Percentiles rank a stretch among this genome's conserved stretches.
Evolutionary conservation across 768 basidiomycete genomes (phyloP).

Genomic region (Pulveroboletus sp.): DNA sequence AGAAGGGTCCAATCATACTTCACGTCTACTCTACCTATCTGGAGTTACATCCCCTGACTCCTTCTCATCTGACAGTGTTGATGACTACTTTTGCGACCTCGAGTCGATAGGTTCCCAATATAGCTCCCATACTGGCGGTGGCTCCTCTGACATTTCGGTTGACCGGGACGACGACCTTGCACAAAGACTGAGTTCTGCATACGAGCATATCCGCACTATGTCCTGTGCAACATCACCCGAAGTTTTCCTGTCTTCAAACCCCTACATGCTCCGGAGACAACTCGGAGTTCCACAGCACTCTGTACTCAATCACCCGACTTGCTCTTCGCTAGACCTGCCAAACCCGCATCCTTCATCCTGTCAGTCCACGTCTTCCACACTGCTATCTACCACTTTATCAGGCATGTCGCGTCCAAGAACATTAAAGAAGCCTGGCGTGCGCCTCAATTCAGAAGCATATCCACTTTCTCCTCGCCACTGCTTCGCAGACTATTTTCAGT

Average conservation of each 20-base stretch:
- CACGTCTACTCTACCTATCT: not conserved
- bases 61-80: not conserved
- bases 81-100: not conserved
- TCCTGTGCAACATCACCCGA: conserved; percentile 6
- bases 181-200: conserved; percentile 20
- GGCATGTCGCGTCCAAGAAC: not conserved
- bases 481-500: not conserved
- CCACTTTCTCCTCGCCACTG: not conserved
- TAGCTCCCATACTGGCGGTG: not conserved
- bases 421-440: not conserved
- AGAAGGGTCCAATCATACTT: not conserved
- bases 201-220: conserved; percentile 24
- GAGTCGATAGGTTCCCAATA: not conserved
- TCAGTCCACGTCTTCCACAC: not conserved
- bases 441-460: conserved; percentile 3
- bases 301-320: conserved; percentile 19
- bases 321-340: conserved; percentile 18
- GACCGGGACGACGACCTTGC: conserved; percentile 16
- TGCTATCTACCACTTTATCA: not conserved
- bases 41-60: not conserved
- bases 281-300: conserved; percentile 30
- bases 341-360: conserved; percentile 18
- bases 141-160: not conserved
- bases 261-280: conserved; percentile 25
- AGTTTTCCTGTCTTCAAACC: conserved; percentile 20